phyloP scores from a whole-genome alignment of 768 basidiomycete species.

The Russula sp. region DNA sequence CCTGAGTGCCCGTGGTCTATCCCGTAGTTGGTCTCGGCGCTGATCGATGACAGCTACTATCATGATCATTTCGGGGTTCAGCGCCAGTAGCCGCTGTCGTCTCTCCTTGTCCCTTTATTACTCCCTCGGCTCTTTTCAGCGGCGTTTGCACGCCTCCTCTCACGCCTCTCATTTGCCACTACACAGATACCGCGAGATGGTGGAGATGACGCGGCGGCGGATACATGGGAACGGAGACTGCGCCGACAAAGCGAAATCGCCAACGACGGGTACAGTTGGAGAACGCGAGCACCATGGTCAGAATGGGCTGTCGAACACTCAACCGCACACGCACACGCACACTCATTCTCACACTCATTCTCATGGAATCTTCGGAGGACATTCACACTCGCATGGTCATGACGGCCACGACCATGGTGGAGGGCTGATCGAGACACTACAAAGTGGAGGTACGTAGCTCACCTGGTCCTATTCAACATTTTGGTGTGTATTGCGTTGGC shows the following conservation, averaged over 20 bases:
- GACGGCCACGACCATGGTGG: slow-evolving; percentile 20
- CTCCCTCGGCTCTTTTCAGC: neutral
- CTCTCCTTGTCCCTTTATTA: neutral
- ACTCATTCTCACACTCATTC: slow-evolving; percentile 25
- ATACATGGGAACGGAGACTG: slow-evolving; percentile 20
- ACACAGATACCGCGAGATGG: slow-evolving; percentile 9
- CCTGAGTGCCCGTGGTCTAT: neutral
- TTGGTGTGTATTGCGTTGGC: no score
- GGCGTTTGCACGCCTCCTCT: neutral
- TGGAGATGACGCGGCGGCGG: slow-evolving; percentile 10
- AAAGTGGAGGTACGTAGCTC: slow-evolving; percentile 23
- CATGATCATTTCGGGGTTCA: neutral
- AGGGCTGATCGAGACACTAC: slow-evolving; percentile 26
- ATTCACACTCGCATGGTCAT: slow-evolving; percentile 24
- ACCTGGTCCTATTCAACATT: neutral
- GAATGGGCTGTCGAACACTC: neutral
- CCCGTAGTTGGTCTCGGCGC: neutral
- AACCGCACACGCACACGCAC: slow-evolving; percentile 1
- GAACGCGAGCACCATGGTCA: slow-evolving; percentile 1
- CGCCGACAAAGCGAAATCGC: slow-evolving; percentile 9
- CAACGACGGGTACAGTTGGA: neutral
- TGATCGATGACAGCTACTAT: slow-evolving; percentile 13
- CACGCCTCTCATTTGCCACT: neutral
- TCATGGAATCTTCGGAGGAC: slow-evolving; percentile 29
- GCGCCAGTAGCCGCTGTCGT: neutral